These are phyloP conservation scores for Diaporthe caulivora DNA, from an alignment of 2,329 filamentous ascomycete species.

Conservation along the genomic window DNA sequence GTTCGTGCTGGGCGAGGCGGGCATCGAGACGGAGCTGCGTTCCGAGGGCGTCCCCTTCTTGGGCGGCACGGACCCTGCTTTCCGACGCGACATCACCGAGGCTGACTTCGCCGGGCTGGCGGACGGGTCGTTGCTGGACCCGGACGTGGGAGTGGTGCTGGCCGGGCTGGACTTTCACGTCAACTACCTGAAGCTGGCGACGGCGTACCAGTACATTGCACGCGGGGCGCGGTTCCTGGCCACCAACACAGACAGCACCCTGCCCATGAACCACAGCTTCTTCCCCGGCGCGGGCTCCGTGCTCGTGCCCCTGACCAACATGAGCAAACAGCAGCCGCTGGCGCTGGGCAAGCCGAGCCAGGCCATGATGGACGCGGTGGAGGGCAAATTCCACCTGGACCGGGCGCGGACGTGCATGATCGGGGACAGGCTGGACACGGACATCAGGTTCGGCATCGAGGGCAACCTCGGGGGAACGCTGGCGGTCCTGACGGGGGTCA, in stretches of 20 bases:
- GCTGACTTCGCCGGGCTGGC: conserved; percentile 86
- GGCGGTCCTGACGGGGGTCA: conserved; percentile 91
- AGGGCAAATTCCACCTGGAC: conserved; percentile 94
- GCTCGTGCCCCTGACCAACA: conserved; percentile 81
- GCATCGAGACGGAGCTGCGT: conserved; percentile 89
- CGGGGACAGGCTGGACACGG: conserved; percentile 92
- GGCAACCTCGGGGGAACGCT: conserved; percentile 91
- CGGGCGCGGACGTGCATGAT: conserved; percentile 92
- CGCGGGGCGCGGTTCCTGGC: conserved; percentile 88
- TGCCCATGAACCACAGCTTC: conserved; percentile 83
- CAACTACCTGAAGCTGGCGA: conserved; percentile 92
- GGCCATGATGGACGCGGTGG: conserved; percentile 99
- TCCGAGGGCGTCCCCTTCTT: conserved; percentile 84
- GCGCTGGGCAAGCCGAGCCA: conserved; percentile 94
- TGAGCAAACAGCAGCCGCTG: conserved; percentile 76
- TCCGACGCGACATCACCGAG: conserved; percentile 81
- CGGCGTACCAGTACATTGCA: conserved; percentile 87
- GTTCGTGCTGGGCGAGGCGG: conserved; percentile 90
- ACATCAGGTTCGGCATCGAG: conserved; percentile 95
- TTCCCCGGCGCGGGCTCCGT: conserved; percentile 94
- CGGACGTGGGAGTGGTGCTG: conserved; percentile 90
- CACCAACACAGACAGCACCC: conserved; percentile 91
- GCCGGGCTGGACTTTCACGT: conserved; percentile 93
- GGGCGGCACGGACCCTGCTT: conserved; percentile 85
- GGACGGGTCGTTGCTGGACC: conserved; percentile 81